Conservation (phyloP, 495 filamentous ascomycete species). For the Daldinia loculata region DNA sequence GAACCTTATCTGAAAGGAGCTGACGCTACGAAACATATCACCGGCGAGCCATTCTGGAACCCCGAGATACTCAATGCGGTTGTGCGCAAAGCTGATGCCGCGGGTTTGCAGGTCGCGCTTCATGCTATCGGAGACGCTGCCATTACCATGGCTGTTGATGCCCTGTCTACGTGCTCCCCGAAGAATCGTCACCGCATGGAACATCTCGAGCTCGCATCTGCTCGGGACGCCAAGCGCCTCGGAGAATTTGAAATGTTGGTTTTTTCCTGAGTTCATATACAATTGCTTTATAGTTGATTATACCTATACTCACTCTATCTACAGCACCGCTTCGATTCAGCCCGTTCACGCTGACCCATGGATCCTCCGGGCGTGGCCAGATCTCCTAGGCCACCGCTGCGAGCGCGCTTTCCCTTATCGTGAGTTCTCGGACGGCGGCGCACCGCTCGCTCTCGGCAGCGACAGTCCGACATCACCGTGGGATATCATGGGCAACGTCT, state of each 20-base stretch:
- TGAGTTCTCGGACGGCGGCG: conserved; percentile 64
- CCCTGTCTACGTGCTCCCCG: conserved; percentile 54
- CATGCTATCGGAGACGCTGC: conserved; percentile 72
- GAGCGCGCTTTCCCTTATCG: conserved; percentile 68
- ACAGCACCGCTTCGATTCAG: conserved; percentile 65
- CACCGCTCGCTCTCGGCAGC: conserved; percentile 65
- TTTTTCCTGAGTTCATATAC: background rate
- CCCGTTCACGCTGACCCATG: conserved; percentile 71
- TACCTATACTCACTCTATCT: conserved; percentile 5
- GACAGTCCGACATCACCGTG: conserved; percentile 70
- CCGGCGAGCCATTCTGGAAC: conserved; percentile 65
- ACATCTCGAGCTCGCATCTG: conserved; percentile 67
- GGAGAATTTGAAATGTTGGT: conserved; percentile 59
- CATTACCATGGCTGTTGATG: conserved; percentile 64
- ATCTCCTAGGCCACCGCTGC: conserved; percentile 63
- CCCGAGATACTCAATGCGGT: conserved; percentile 60
- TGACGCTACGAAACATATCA: conserved; percentile 49
- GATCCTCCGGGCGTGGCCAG: conserved; percentile 68
- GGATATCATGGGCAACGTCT: conserved; percentile 63
- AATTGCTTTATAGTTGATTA: background rate
- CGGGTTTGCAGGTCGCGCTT: conserved; percentile 68
- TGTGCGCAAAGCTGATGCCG: conserved; percentile 61
- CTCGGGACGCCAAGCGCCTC: conserved; percentile 60
- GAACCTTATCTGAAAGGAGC: conserved; percentile 60
- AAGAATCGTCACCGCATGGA: conserved; percentile 66